A percentile compares a stretch with the other conserved stretches of the same genome.
Evolutionary conservation across 371 early-diverging fungal species (phyloP).

Genomic region (Capniomyces stellatus): DNA sequence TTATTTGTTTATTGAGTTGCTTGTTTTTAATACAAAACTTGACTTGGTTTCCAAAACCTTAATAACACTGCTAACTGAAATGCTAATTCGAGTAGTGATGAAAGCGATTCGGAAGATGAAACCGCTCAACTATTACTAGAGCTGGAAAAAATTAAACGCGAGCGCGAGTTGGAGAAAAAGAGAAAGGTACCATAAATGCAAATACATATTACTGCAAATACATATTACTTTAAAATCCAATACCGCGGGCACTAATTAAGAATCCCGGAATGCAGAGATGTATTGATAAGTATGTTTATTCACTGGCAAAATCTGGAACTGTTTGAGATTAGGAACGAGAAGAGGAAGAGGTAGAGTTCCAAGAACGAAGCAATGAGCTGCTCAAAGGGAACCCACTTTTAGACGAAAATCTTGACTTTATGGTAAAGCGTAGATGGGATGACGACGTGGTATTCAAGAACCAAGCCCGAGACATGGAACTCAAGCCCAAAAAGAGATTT

Average conservation of each 20-base stretch:
- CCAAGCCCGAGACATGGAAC: slow-evolving; percentile 73
- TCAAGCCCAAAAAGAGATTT: slow-evolving; percentile 78
- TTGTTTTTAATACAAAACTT: too few relatives aligned
- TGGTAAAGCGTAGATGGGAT: slow-evolving; percentile 88
- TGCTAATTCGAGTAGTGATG: background rate
- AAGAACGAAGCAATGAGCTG: slow-evolving; percentile 28
- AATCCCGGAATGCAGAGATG: too few relatives aligned
- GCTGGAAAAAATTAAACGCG: slow-evolving; percentile 84
- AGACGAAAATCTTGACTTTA: slow-evolving; percentile 44
- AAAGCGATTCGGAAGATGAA: slow-evolving; percentile 73
- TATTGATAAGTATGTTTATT: too few relatives aligned
- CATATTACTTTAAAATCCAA: too few relatives aligned
- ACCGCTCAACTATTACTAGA: slow-evolving; percentile 75
- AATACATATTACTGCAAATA: too few relatives aligned
- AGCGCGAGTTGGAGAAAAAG: slow-evolving; percentile 81
- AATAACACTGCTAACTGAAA: too few relatives aligned
- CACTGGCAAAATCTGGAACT: too few relatives aligned
- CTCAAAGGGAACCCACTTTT: slow-evolving; percentile 72
- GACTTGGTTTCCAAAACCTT: too few relatives aligned
- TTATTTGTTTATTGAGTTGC: too few relatives aligned
- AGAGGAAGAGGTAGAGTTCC: slow-evolving; percentile 27
- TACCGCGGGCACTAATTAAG: too few relatives aligned
- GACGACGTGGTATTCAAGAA: slow-evolving; percentile 95
- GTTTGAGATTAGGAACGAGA: slow-evolving; percentile 43
- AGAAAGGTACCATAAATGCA: slow-evolving; percentile 47